Base-by-base conservation (phyloP, 2,329 filamentous ascomycete species). In the Aphanocladium album region DNA sequence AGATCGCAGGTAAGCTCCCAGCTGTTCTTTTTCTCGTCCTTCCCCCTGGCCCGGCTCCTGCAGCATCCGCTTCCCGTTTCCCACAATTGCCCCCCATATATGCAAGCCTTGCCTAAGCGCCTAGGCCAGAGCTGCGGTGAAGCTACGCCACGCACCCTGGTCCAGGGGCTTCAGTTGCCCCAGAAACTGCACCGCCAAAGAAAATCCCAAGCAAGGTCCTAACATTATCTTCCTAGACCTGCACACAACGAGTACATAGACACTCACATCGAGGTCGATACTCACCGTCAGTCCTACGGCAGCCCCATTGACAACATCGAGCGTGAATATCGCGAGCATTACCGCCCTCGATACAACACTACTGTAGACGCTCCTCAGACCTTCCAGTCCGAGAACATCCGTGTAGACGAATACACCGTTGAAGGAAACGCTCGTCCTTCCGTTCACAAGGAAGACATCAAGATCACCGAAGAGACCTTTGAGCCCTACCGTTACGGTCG, bases 391-490 rank as follows among this genome's bases (percentile, higher is more conserved):
- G 66, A 71, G 63, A 67, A 65, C 64, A 60, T 64, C 64, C 61
- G 64, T 51, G 64, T 66, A 67, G 68, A 71, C 67, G 70, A 76
- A 64, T 74, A 73, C 68, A 76, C 74, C 67, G 73, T 76, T 66
- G 76, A 77, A 68, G 68, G 30, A 49, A 43, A 69, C 51, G 69
- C 72, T 62, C 71, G 70, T 65, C 70, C 74, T 67, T 70, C 72
- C 69, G 76, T 82, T 68, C 75, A 79, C 73, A 77, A 80, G 74
- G 77, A 83, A 71, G 80, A 86, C 71, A 75, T 81, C 65, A 83
- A 83, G 72, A 76, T 89, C 72, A 82, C 76, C 78, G 85, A 83
- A 79, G 88, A 83, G 80, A 89, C 83, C 79, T 84, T 83, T 75
- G 86, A 83, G 75, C 75, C 76, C 72, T 74, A 80, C 71, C 76